These are phyloP conservation scores for Entomortierella chlamydospora DNA, from an alignment of 192 early-diverging fungal species.

Conservation along the genomic window DNA sequence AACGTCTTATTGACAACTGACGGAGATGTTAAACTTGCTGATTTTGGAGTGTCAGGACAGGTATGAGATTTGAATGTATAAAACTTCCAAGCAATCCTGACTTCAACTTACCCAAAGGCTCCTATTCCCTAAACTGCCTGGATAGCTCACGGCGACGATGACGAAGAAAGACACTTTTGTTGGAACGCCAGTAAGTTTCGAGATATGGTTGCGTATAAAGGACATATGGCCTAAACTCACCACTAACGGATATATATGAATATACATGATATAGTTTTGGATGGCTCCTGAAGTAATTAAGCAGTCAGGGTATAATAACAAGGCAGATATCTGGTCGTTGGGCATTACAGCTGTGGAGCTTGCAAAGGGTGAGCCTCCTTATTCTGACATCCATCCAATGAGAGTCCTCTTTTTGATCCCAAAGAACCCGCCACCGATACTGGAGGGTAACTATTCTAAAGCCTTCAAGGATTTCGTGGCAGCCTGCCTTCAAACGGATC, in stretches of 20 bases:
- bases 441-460: conserved; percentile 83
- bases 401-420: conserved; percentile 95
- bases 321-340: conserved; percentile 98
- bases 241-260: neutral
- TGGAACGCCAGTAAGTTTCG: conserved; percentile 87
- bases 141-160: conserved; percentile 82
- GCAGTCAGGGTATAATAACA: conserved; percentile 93
- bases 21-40: conserved; percentile 93
- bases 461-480: conserved; percentile 92
- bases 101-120: too few relatives aligned
- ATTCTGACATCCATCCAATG: conserved; percentile 95
- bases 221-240: too few relatives aligned
- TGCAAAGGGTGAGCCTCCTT: conserved; percentile 92
- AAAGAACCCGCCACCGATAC: conserved; percentile 85
- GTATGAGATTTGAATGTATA: conserved; percentile 52
- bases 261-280: conserved; percentile 70
- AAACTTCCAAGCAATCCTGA: too few relatives aligned
- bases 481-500: conserved; percentile 89
- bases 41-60: conserved; percentile 99
- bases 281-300: conserved; percentile 97
- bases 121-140: too few relatives aligned
- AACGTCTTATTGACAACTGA: conserved; percentile 81
- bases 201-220: too few relatives aligned
- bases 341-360: conserved; percentile 98
- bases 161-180: conserved; percentile 98